Evolutionary conservation across 208 protist genomes (phyloP).

Genomic region (Trypanosomatidae sp.): DNA sequence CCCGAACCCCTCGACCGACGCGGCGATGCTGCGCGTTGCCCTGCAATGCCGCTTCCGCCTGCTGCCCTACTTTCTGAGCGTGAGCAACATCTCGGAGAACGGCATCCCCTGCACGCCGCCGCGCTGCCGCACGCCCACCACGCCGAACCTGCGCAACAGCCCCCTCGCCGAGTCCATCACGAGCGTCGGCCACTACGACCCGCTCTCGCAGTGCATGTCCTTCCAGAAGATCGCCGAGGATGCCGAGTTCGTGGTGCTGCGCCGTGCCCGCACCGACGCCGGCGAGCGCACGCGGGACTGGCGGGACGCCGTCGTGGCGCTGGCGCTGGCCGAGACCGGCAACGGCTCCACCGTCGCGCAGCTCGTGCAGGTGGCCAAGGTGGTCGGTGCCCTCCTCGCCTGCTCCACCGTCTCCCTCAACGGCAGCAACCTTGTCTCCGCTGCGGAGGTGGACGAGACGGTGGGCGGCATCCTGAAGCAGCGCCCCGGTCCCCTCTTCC

Average conservation of each 20-base stretch:
- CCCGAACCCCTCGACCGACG: slow-evolving; percentile 39
- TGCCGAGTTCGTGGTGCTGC: slow-evolving; percentile 63
- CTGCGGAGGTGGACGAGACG: slow-evolving; percentile 43
- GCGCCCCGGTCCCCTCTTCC: slow-evolving; percentile 35
- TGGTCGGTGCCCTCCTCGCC: slow-evolving; percentile 56
- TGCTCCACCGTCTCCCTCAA: slow-evolving; percentile 40
- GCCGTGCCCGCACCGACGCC: slow-evolving; percentile 32
- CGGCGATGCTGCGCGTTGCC: slow-evolving; percentile 45
- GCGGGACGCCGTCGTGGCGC: too few species aligned
- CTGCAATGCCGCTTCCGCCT: slow-evolving; percentile 71
- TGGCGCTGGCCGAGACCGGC: slow-evolving; percentile 27
- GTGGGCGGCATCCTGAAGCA: slow-evolving; percentile 41
- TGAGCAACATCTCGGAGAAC: slow-evolving; percentile 54
- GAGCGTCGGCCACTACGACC: slow-evolving; percentile 57
- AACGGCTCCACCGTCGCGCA: slow-evolving; percentile 51
- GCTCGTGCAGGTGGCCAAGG: slow-evolving; percentile 65
- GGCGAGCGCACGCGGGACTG: too few species aligned
- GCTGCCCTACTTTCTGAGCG: slow-evolving; percentile 62
- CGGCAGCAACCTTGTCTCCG: slow-evolving; percentile 34
- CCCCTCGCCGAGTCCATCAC: slow-evolving; percentile 65
- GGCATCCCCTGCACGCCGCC: slow-evolving; percentile 42
- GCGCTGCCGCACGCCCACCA: slow-evolving; percentile 33
- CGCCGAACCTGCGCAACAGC: slow-evolving; percentile 50
- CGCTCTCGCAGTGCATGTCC: slow-evolving; percentile 70
- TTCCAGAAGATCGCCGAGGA: too few species aligned